Base-by-base conservation (phyloP, 176 grass and related monocot genomes). In the Oryza glumipatula region DNA sequence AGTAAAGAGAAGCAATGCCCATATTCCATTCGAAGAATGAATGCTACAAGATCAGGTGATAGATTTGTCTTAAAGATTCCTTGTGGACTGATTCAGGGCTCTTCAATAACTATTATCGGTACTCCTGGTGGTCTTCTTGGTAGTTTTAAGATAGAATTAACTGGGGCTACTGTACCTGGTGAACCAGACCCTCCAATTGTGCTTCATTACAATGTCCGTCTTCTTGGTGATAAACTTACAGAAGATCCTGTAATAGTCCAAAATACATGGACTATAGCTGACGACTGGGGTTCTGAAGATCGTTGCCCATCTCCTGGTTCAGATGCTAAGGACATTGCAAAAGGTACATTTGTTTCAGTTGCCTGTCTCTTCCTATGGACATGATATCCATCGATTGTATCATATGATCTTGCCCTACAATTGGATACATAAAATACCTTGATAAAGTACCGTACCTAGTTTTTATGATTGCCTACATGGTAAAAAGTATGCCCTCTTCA, bases 161-260 rank as follows among this genome's bases (percentile, higher is more conserved):
- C 86, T 73, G 97, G 94, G 60, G 47, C 83, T 70, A 77, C 94
- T 28, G 90, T 94, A 54, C 97, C 97, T 82, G 97, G 94, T 74
- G 97, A 99, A 79, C 94, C 94, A 33, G 92, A 96, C 64, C 88
- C 94, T 45, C 97, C 97, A 77, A 92, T 96, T 67, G 85, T 91
- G 70, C 84, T 96, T 86, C 97, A 99, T 87, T 99, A 94, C 69
- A 99, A 99, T 89, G 94, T 96, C 21, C 91, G 97, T 43, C 88
- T 99, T 74, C 84, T 88, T 91, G 97, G 97, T 73, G 97, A 99
- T 92, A 99, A 96, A 90, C 90, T 94, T 85, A 96, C 97, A 69
- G 97, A 96, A 78, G 94, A 99, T 92, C 92, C 97, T 83, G 94
- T 99, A 7, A 94, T 99, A 79, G 97, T 99, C 43, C 97, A 99